Conservation (phyloP, 2,329 filamentous ascomycete species). For the Escovopsis sp. region DNA sequence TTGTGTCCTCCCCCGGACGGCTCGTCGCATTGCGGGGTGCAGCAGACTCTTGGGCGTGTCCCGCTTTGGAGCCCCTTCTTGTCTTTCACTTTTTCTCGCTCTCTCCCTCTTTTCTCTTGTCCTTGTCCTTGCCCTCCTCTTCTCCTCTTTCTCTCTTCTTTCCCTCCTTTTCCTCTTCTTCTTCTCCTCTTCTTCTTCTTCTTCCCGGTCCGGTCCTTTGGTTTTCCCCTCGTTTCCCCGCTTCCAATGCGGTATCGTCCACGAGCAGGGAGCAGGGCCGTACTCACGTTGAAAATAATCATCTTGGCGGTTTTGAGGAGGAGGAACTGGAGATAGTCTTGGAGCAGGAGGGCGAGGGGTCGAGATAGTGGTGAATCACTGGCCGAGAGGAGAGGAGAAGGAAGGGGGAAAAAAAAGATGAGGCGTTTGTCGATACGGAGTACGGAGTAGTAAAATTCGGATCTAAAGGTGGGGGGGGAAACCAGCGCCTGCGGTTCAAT, state of each 20-base stretch:
- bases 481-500: no score
- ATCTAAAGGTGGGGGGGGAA: constrained; percentile 1
- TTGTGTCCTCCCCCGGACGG: no score
- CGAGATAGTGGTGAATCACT: constrained; percentile 4
- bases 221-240: constrained; percentile 3
- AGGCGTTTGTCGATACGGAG: neutral
- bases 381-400: neutral
- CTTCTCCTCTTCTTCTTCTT: no score
- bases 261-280: constrained; percentile 1
- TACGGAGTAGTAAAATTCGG: constrained; percentile 6
- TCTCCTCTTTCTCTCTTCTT: no score
- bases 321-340: constrained; percentile 8
- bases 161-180: no score
- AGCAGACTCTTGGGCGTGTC: no score
- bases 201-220: neutral
- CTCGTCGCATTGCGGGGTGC: no score
- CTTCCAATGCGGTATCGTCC: neutral
- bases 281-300: constrained; percentile 56
- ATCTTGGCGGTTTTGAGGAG: constrained; percentile 38
- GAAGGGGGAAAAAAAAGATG: neutral
- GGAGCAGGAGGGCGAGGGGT: constrained; percentile 4
- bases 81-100: no score
- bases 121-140: no score
- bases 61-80: no score
- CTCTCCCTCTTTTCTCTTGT: no score